Evolutionary conservation across 129 eudicot genomes (phyloP), one percentile per base, ranked within the genome.

Genomic region (Tagetes erecta): DNA sequence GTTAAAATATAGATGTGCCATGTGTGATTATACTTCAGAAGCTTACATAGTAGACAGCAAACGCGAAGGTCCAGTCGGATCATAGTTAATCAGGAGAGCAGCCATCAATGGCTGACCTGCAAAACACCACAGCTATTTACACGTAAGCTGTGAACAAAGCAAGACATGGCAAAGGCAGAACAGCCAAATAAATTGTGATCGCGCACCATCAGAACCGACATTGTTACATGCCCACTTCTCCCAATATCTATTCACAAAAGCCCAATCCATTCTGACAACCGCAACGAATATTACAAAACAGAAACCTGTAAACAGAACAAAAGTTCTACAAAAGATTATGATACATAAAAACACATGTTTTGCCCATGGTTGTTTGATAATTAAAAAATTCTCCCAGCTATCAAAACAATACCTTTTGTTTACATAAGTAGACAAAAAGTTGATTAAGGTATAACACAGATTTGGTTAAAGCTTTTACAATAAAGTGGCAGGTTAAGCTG

Each of bases 31-130:
- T 69, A 57, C 20, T 40, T 65, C 9, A 57, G 46, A 69, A 8
- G 39, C 87, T 87, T 79, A 95, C 99, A 95, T 88, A 47, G 92
- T 88, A 56, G 99, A 95, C 63, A 95, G 76, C 44, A 91, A 80
- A 68, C 97, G 97, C 65, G 99, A 91, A 58, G 99, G 99, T 73
- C 94, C 99, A 35, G 86, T 76, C 3, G 97, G 99, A 76, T 95
- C 99, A 52, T 91, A 88, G 78, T 88, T 91, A 27, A 91, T 79
- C 57, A 95, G 86, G n/a, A 91, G 62, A 74, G 99, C 96, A 56
- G 97, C 90, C 80, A 86, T 87, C 81, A 95, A 75, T 7, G 96
- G 89, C 13, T 81, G 81, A 64, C 94, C 97, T 95, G 51, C 10
- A 80, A 68, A 47, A 49, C 64, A 67, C 31, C 30, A 57, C 50